Percentiles rank a stretch among this genome's conserved stretches.
Conservation (phyloP, 352 stramenopile species). For the Plasmopara muralis region DNA sequence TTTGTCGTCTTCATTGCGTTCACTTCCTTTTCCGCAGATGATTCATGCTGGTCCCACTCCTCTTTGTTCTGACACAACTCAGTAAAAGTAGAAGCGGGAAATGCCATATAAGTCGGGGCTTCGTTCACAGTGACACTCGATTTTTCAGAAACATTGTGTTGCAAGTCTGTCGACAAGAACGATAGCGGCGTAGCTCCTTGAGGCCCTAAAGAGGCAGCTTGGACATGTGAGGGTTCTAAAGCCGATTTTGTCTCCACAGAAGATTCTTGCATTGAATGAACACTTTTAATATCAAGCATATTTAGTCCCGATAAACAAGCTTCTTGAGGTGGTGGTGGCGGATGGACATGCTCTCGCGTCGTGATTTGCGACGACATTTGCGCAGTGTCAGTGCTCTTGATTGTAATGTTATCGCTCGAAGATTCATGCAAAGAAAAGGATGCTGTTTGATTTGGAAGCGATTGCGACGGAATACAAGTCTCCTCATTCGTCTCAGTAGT, state of each 20-base stretch:
- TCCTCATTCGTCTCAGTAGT: conserved; percentile 8
- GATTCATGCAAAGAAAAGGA: neutral
- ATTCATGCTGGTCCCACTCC: conserved; percentile 13
- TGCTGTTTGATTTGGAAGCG: conserved; percentile 1
- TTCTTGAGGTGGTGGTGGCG: conserved; percentile 1
- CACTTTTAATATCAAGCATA: conserved; percentile 8
- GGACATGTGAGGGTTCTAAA: conserved; percentile 7
- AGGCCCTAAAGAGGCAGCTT: neutral
- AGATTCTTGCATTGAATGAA: neutral
- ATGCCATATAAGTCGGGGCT: neutral
- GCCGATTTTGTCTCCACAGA: conserved; percentile 1
- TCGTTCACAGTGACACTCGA: conserved; percentile 2
- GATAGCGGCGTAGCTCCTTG: conserved; percentile 2
- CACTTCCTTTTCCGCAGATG: neutral
- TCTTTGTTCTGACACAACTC: conserved; percentile 11
- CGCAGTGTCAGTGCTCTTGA: conserved; percentile 3
- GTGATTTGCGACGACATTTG: conserved; percentile 8
- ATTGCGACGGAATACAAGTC: conserved; percentile 1
- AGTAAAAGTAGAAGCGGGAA: conserved; percentile 2
- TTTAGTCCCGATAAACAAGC: conserved; percentile 1
- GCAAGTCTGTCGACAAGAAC: conserved; percentile 4
- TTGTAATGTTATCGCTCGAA: conserved; percentile 8
- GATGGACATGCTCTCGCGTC: conserved; percentile 7
- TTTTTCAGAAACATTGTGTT: conserved; percentile 10
- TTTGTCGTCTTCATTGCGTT: conserved; percentile 1